phyloP scores from a whole-genome alignment of 106 monocot species.

The Vanilla planifolia region DNA sequence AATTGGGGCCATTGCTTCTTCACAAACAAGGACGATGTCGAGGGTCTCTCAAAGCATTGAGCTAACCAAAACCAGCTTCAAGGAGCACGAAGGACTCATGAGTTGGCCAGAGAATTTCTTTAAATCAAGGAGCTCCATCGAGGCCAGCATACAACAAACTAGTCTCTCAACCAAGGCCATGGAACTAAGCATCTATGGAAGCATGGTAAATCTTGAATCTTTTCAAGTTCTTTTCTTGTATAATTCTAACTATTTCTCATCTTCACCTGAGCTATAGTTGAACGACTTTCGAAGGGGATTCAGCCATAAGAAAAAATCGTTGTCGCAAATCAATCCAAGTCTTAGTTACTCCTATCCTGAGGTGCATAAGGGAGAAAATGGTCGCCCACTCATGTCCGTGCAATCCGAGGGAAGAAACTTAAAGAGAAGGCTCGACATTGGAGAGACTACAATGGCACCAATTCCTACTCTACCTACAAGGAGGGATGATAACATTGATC shows the following conservation, averaged over 20 bases:
- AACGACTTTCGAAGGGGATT: conserved; percentile 21
- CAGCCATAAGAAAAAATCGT: conserved; percentile 16
- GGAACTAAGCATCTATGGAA: conserved; percentile 86
- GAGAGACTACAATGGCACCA: conserved; percentile 10
- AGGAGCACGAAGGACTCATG: conserved; percentile 59
- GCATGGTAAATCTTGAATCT: conserved; percentile 41
- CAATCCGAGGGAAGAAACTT: conserved; percentile 62
- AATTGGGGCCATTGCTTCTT: conserved; percentile 25
- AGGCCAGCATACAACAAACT: conserved; percentile 15
- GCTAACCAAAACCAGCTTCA: conserved; percentile 23
- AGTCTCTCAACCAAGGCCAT: conserved; percentile 72
- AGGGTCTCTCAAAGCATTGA: conserved; percentile 34
- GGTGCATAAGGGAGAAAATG: conserved; percentile 23
- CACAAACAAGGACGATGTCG: conserved; percentile 30
- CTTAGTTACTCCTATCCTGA: conserved; percentile 50
- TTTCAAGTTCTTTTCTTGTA: not conserved
- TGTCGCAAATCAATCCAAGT: not conserved
- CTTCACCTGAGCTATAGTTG: conserved; percentile 30
- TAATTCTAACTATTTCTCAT: not conserved
- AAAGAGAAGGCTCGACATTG: conserved; percentile 19
- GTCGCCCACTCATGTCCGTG: conserved; percentile 32
- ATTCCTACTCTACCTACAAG: conserved; percentile 14
- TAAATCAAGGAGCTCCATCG: conserved; percentile 24
- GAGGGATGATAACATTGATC: not conserved
- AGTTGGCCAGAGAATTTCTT: conserved; percentile 87